phyloP scores from a whole-genome alignment of 371 early-diverging fungal genomes.

The Nosema bombycis region DNA sequence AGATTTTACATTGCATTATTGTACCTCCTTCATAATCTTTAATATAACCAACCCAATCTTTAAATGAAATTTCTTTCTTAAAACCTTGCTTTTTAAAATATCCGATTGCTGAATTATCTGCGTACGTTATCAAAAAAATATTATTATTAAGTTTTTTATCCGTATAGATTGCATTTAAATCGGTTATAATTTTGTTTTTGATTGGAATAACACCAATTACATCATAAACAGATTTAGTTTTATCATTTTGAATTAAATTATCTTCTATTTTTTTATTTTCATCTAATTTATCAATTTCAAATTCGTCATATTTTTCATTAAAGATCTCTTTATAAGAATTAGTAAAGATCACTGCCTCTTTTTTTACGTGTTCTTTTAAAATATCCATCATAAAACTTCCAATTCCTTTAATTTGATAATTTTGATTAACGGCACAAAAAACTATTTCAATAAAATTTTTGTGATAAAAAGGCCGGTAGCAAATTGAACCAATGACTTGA shows the following conservation, averaged over 20 bases:
- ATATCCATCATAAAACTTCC: conserved; percentile 61
- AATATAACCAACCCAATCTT: conserved; percentile 93
- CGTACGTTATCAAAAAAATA: conserved; percentile 88
- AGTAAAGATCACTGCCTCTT: conserved; percentile 24
- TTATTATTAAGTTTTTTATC: conserved; percentile 72
- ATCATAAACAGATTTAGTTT: background rate
- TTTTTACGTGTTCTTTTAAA: conserved; percentile 62
- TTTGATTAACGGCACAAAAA: conserved; percentile 85
- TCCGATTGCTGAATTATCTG: conserved; percentile 96
- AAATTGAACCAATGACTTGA: conserved; percentile 85
- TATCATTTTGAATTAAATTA: background rate
- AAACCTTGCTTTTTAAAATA: conserved; percentile 99
- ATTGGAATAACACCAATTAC: background rate
- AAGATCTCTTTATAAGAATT: background rate
- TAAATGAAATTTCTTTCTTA: conserved; percentile 82
- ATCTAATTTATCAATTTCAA: conserved; percentile 1
- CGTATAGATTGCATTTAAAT: background rate
- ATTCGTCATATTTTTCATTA: background rate
- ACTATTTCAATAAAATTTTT: conserved; percentile 93
- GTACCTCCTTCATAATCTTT: conserved; percentile 99
- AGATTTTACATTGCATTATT: conserved; percentile 71
- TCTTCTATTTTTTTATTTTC: background rate
- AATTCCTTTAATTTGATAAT: conserved; percentile 82
- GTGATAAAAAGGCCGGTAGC: conserved; percentile 80
- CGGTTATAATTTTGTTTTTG: background rate